phyloP scores from a whole-genome alignment of 164 flowering plant species.

The Litsea cubeba region DNA sequence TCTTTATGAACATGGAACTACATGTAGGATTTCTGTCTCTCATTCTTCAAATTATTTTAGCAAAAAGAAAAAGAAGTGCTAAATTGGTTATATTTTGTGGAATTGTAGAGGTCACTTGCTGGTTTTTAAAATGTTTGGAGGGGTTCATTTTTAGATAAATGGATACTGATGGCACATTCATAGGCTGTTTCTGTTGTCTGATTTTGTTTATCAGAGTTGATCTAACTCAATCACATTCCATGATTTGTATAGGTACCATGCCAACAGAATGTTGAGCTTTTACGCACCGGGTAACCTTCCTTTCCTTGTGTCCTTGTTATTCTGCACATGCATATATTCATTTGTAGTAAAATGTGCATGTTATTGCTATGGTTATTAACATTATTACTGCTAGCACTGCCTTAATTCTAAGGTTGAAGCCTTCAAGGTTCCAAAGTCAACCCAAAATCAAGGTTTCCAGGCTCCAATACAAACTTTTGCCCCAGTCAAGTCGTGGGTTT shows the following conservation, averaged over 20 bases:
- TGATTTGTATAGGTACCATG: constrained; percentile 66
- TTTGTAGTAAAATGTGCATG: neutral
- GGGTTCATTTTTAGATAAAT: neutral
- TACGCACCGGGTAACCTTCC: constrained; percentile 65
- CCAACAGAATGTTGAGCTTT: constrained; percentile 94
- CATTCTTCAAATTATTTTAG: neutral
- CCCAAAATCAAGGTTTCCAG: neutral
- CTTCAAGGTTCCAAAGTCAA: neutral
- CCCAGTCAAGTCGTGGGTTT: neutral
- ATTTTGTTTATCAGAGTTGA: neutral
- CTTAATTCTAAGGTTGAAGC: neutral
- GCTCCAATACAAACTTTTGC: neutral
- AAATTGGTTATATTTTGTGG: neutral
- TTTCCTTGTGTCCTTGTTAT: neutral
- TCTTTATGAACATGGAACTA: neutral
- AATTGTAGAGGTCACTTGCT: neutral
- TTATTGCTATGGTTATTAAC: neutral
- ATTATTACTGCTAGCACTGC: neutral
- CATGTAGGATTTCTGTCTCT: neutral
- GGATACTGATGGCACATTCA: neutral
- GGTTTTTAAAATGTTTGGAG: neutral
- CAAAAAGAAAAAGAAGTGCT: neutral
- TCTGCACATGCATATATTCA: neutral
- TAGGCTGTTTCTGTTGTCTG: neutral
- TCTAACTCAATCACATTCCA: neutral